Evolutionary conservation across 1,284 basidiomycete genomes (phyloP).

Genomic region (Papiliotrema nemorosa): DNA sequence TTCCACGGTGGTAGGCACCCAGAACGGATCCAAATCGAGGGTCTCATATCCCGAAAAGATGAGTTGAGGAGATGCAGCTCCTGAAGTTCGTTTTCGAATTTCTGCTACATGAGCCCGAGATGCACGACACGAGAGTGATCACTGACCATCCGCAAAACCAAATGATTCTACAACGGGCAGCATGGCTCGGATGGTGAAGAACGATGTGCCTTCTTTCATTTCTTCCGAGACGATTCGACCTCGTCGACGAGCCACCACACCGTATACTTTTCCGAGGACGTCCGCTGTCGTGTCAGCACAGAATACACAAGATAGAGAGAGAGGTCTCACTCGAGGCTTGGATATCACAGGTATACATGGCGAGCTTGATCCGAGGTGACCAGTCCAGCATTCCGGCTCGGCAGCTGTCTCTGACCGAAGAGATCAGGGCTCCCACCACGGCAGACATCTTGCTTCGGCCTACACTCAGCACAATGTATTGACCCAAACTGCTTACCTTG

Average conservation of each 20-base stretch:
- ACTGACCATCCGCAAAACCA: constrained; percentile 89
- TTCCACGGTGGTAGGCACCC: constrained; percentile 97
- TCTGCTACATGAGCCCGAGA: constrained; percentile 55
- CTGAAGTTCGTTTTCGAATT: constrained; percentile 92
- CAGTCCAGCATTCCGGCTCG: constrained; percentile 87
- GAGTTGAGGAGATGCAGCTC: constrained; percentile 92
- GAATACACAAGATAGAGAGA: neutral
- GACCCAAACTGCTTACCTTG: constrained; percentile 61
- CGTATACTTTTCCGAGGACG: constrained; percentile 96
- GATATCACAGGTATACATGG: constrained; percentile 99
- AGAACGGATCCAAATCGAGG: constrained; percentile 92
- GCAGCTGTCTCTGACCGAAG: constrained; percentile 83
- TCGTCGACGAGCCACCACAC: constrained; percentile 82
- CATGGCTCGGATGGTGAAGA: constrained; percentile 86
- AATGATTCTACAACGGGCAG: constrained; percentile 97
- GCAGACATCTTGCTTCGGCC: constrained; percentile 66
- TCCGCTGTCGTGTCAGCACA: constrained; percentile 62
- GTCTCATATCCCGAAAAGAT: constrained; percentile 93
- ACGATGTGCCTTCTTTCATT: constrained; percentile 96
- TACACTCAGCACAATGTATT: constrained; percentile 32
- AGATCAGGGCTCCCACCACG: constrained; percentile 82
- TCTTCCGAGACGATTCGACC: constrained; percentile 94
- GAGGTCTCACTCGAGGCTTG: constrained; percentile 84
- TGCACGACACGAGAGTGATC: neutral
- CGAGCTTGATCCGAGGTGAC: constrained; percentile 94